These are phyloP conservation scores for Globisporangium radiosum DNA, from an alignment of 352 stramenopile genomes.

Conservation along the genomic window DNA sequence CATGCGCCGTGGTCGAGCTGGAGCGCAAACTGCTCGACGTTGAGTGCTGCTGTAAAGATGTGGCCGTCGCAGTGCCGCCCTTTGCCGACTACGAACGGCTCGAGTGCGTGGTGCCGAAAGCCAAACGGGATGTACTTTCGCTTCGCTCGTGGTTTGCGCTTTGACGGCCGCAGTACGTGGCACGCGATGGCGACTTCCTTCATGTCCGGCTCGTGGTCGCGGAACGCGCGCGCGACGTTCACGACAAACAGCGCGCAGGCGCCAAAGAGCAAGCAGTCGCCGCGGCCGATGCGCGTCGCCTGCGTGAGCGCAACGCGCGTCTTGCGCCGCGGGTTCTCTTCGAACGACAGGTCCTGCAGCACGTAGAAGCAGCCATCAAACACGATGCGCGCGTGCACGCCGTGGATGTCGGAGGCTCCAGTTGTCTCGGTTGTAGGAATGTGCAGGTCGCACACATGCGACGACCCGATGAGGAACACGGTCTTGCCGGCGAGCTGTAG, in stretches of 20 bases:
- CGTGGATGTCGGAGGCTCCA: constrained; percentile 27
- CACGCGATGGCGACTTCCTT: constrained; percentile 57
- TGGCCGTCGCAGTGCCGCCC: constrained; percentile 48
- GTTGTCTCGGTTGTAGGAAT: constrained; percentile 22
- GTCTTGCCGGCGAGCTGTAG: constrained; percentile 20
- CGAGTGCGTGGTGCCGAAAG: constrained; percentile 42
- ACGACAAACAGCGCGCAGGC: constrained; percentile 46
- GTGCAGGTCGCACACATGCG: constrained; percentile 45
- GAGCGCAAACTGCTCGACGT: constrained; percentile 58
- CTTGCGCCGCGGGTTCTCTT: constrained; percentile 42
- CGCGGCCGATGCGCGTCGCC: constrained; percentile 42
- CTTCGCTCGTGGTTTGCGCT: constrained; percentile 42
- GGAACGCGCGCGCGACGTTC: constrained; percentile 39
- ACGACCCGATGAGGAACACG: constrained; percentile 51
- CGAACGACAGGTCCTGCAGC: constrained; percentile 66
- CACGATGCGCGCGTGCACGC: constrained; percentile 49
- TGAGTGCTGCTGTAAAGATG: constrained; percentile 47
- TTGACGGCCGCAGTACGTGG: constrained; percentile 55
- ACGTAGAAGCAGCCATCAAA: constrained; percentile 67
- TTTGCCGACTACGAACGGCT: constrained; percentile 52
- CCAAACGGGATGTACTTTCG: constrained; percentile 48
- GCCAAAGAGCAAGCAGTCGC: constrained; percentile 55
- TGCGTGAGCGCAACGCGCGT: constrained; percentile 44
- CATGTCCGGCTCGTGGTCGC: constrained; percentile 49
- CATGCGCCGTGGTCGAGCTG: constrained; percentile 55